Conservation (phyloP, 2,329 filamentous ascomycete genomes). For the Trichoderma oligosporum region DNA sequence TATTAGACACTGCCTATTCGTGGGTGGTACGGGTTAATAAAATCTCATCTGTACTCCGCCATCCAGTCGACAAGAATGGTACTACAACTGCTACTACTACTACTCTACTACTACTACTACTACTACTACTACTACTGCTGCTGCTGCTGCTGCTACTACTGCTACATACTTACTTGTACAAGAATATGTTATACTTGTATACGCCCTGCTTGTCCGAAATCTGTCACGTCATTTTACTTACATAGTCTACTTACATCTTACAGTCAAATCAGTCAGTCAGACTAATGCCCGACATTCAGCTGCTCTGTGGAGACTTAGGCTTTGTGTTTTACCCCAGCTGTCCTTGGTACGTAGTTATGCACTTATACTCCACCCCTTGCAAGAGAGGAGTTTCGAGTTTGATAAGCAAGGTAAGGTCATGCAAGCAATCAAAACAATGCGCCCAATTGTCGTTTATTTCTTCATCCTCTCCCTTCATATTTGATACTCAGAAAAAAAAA, state of each 20-base stretch:
- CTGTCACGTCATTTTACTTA: not conserved
- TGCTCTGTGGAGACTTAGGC: constrained; percentile 9
- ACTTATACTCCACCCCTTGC: not conserved
- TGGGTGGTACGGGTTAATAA: too few relatives aligned
- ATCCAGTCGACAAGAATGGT: too few relatives aligned
- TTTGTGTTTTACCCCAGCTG: constrained; percentile 13
- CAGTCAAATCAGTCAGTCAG: too few relatives aligned
- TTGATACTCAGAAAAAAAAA: too few relatives aligned
- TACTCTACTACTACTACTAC: too few relatives aligned
- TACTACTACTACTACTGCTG: not conserved
- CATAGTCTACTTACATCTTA: too few relatives aligned
- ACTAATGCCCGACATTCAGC: constrained; percentile 8
- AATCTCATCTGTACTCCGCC: too few relatives aligned
- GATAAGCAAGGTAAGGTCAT: constrained; percentile 7
- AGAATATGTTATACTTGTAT: not conserved
- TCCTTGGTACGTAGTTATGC: not conserved
- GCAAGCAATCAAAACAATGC: too few relatives aligned
- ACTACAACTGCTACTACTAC: too few relatives aligned
- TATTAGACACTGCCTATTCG: too few relatives aligned
- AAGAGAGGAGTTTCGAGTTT: not conserved
- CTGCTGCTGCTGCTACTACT: not conserved
- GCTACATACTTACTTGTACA: not conserved
- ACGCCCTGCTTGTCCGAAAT: not conserved
- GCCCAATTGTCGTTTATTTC: too few relatives aligned
- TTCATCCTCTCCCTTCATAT: too few relatives aligned